Base-by-base conservation (phyloP, 257 asterid species). In the Solanum chaucha region DNA sequence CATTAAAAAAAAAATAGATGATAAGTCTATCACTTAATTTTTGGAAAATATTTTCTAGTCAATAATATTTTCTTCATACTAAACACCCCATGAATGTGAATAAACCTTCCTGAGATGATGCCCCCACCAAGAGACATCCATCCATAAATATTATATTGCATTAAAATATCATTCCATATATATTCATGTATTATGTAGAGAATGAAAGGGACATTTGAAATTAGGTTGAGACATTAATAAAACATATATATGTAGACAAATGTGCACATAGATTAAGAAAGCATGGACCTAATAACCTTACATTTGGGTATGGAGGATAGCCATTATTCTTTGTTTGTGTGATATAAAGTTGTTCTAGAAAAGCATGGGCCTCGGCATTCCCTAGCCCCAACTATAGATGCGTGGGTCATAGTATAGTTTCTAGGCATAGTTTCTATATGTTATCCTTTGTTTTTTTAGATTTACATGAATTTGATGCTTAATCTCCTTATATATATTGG, bases 291-390 rank as follows among this genome's bases (percentile, higher is more conserved):
- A 80, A 77, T 40, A 65, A 12, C 6, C 36, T 13, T 46, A 80
- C 84, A 28, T 35, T 28, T 15, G 67, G 28, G 84, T 48, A 80
- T 46, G 84, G 84, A 44, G 65, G 84, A 22, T 77, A 80, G 40
- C 38, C 38, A 78, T 78, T 78, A 78, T 78, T 78, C 26, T 44
- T 78, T 44, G 15, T 80, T 80, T 80, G 24, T 36, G 40, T 44
- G 84, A 80, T 44, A 80, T 8, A 78, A 80, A 80, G 67, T 80
- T 80, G 84, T 80, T 46, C 84, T 80, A 80, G 41, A 80, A 80
- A 80, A 80, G 67, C 28, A 80, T 80, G 84, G 84, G 84, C 38
- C 41, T 15, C 65, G 26, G 17, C 84, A 80, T 80, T 46, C 84
- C 84, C 84, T 48, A 80, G 84, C 84, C 84, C 11, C 41, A 14